These are phyloP conservation scores for Pichia sp. DNA, from an alignment of 1,139 yeast species.

Conservation along the genomic window DNA sequence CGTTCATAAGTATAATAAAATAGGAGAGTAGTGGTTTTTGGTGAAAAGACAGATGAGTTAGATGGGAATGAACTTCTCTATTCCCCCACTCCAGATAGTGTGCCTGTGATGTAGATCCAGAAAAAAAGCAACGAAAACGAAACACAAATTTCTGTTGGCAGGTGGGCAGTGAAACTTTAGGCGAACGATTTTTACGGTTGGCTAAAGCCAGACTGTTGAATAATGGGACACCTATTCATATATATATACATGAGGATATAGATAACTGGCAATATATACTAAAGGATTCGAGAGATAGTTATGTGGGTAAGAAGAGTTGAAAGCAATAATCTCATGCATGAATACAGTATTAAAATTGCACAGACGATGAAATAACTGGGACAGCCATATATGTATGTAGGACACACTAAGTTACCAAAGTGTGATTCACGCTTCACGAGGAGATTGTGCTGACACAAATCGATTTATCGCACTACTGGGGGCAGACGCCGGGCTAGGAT, in stretches of 20 bases:
- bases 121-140: too few species aligned
- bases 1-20: too few species aligned
- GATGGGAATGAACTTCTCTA: too few species aligned
- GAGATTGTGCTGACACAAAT: background rate
- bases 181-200: background rate
- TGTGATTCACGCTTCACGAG: background rate
- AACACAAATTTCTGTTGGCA: too few species aligned
- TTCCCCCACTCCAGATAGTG: too few species aligned
- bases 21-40: too few species aligned
- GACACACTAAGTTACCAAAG: background rate
- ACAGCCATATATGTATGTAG: background rate
- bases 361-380: background rate
- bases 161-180: background rate
- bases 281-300: background rate
- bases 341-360: background rate
- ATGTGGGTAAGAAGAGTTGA: background rate
- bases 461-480: background rate
- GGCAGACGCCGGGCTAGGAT: background rate
- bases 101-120: too few species aligned
- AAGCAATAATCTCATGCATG: background rate
- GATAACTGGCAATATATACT: background rate
- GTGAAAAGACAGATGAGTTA: too few species aligned
- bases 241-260: background rate
- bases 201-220: background rate
- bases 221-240: background rate